Evolutionary conservation across 352 stramenopile species (phyloP).

Genomic region (Phytophthora citricola): DNA sequence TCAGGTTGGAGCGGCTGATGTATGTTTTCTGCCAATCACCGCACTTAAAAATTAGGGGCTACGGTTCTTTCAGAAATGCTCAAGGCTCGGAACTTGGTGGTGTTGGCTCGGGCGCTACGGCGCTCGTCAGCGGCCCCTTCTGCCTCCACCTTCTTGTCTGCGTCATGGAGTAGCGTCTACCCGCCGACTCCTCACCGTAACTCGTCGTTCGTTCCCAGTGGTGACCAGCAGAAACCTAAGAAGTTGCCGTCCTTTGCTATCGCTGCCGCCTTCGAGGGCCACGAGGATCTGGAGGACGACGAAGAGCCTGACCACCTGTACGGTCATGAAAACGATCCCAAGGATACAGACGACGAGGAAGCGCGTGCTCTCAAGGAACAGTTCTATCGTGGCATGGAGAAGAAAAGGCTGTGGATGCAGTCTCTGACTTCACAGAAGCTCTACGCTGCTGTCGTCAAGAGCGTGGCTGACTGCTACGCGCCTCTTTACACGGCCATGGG

Average conservation of each 20-base stretch:
- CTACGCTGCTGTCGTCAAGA: conserved; percentile 51
- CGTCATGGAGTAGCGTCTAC: background rate
- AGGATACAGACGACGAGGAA: conserved; percentile 28
- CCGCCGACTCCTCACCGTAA: conserved; percentile 5
- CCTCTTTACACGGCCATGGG: conserved; percentile 54
- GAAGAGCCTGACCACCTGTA: conserved; percentile 25
- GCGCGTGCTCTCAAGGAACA: conserved; percentile 42
- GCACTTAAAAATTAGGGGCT: conserved; percentile 15
- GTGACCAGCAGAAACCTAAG: conserved; percentile 9
- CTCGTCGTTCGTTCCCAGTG: conserved; percentile 24
- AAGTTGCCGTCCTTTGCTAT: conserved; percentile 59
- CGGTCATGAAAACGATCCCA: conserved; percentile 21
- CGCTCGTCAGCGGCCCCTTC: background rate
- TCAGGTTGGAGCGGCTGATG: too few species aligned
- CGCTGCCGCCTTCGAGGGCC: conserved; percentile 59
- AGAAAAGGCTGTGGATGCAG: conserved; percentile 74
- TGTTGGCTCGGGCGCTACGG: conserved; percentile 27
- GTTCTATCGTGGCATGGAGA: conserved; percentile 63
- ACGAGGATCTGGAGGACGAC: conserved; percentile 52
- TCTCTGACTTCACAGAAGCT: conserved; percentile 45
- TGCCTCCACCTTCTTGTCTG: background rate
- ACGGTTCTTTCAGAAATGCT: conserved; percentile 19
- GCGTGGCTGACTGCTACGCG: conserved; percentile 68
- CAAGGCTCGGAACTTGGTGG: conserved; percentile 20
- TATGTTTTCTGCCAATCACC: conserved; percentile 8